Conservation (phyloP, 2,329 filamentous ascomycete genomes). For the Scedosporium dehoogii region DNA sequence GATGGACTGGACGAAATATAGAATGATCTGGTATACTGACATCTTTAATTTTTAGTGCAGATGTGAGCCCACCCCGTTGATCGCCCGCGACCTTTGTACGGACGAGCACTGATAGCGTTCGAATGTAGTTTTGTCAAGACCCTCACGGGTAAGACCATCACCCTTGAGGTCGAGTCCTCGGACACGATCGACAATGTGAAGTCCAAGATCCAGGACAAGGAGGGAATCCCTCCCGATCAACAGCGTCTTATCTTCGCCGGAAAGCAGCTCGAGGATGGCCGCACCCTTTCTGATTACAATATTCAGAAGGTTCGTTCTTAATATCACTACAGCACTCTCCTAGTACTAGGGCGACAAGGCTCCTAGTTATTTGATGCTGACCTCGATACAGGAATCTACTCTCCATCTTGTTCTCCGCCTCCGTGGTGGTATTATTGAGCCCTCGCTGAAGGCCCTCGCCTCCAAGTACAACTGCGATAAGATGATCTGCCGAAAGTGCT, state of each 20-base stretch:
- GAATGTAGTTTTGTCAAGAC: constrained; percentile 92
- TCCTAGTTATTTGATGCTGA: constrained; percentile 18
- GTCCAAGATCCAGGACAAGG: constrained; percentile 99
- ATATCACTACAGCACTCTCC: background rate
- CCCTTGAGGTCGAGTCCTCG: constrained; percentile 96
- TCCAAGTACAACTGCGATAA: constrained; percentile 99
- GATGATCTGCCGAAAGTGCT: constrained; percentile 99
- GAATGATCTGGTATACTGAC: constrained; percentile 32
- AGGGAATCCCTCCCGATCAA: constrained; percentile 95
- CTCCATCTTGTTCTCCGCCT: constrained; percentile 98
- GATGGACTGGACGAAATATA: background rate
- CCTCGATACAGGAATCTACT: constrained; percentile 68
- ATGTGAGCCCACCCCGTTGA: constrained; percentile 53
- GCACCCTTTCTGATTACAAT: constrained; percentile 96
- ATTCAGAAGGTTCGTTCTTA: constrained; percentile 78
- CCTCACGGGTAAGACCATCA: constrained; percentile 99
- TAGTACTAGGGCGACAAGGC: constrained; percentile 2
- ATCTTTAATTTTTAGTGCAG: constrained; percentile 55
- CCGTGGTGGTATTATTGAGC: constrained; percentile 98
- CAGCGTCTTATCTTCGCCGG: constrained; percentile 98
- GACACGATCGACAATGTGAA: constrained; percentile 99
- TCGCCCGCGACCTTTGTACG: constrained; percentile 13
- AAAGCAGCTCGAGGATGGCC: constrained; percentile 98
- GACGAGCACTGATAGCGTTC: constrained; percentile 12
- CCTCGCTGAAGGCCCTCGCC: constrained; percentile 94